These are phyloP conservation scores for Ochetophila trinervis DNA, from an alignment of 306 rosid genomes.

Conservation along the genomic window DNA sequence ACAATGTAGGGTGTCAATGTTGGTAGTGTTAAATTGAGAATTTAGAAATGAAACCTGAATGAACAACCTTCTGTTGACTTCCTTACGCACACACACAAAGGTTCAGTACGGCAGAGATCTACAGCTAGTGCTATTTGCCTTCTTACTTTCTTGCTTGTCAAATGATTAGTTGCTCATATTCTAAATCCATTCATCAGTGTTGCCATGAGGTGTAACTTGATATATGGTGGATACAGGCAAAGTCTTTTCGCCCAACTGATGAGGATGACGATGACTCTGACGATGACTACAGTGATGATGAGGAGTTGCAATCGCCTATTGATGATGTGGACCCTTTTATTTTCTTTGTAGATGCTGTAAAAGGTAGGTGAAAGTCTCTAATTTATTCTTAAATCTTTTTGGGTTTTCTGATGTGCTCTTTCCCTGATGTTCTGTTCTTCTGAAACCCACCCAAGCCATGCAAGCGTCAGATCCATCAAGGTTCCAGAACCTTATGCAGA, in stretches of 20 bases:
- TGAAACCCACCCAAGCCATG: constrained; percentile 26
- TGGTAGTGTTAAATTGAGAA: too few relatives aligned
- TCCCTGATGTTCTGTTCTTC: background rate
- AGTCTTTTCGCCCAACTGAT: constrained; percentile 69
- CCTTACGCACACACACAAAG: too few relatives aligned
- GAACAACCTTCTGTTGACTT: too few relatives aligned
- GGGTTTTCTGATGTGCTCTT: constrained; percentile 8
- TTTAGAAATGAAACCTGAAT: too few relatives aligned
- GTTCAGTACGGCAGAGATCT: too few relatives aligned
- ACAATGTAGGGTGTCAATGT: too few relatives aligned
- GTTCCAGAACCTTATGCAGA: constrained; percentile 75
- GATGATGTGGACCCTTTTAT: constrained; percentile 97
- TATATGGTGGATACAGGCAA: constrained; percentile 46
- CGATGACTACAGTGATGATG: constrained; percentile 90
- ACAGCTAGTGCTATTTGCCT: background rate
- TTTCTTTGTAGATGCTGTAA: constrained; percentile 78
- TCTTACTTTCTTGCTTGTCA: too few relatives aligned
- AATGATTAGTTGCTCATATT: background rate
- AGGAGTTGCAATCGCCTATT: constrained; percentile 95
- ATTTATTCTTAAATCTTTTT: background rate
- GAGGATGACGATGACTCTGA: constrained; percentile 70
- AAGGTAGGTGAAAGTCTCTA: constrained; percentile 40
- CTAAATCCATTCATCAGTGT: background rate
- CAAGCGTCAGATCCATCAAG: constrained; percentile 70
- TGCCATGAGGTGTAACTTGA: constrained; percentile 11